Evolutionary conservation across 164 flowering plant genomes (phyloP), one percentile per base, ranked within the genome.

Genomic region (Umbellularia californica): DNA sequence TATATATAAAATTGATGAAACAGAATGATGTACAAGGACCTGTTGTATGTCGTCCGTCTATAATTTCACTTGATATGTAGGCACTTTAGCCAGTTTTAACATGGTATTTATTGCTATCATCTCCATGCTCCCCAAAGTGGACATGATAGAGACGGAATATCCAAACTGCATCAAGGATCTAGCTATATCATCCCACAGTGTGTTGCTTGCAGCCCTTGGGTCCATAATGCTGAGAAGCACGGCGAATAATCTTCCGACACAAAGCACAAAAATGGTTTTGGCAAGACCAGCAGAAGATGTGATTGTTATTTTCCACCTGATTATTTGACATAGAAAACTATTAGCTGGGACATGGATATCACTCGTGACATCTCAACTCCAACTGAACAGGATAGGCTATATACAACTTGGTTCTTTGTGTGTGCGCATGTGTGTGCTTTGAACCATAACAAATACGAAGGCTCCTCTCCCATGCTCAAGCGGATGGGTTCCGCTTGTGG

Each of bases 191-290:
- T 6, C 25, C 58, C 28, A 47, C 55, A 2, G 94, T 79, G 79
- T 94, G 98, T 76, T 94, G 98, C 79, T 84, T 91, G 92, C 97
- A 92, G 50, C 92, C 91, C 65, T 85, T 92, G 62, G 91, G 94
- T 70, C 95, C 93, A 74, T 71, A 94, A 82, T 94, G 98, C 74
- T 88, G 82, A 41, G 88, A 65, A 74, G 88, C 76, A 23, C 95
- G 93, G 62, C 83, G 82, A 28, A 94, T 94, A 47, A 79, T 68
- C 79, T 87, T 85, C 70, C 73, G 79, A 76, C 96, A 94, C 65
- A 90, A 77, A 77, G 87, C 90, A 79, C 98, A 94, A 62, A 84
- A 91, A 72, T 91, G 97, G 51, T 20, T 76, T 78, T 89, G 96
- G 85, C 98, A 94, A 70, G 93, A 82, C 98, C 97, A 92, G 83